These are phyloP conservation scores for Colletotrichum australisinense DNA, from an alignment of 2,329 filamentous ascomycete genomes.

Conservation along the genomic window DNA sequence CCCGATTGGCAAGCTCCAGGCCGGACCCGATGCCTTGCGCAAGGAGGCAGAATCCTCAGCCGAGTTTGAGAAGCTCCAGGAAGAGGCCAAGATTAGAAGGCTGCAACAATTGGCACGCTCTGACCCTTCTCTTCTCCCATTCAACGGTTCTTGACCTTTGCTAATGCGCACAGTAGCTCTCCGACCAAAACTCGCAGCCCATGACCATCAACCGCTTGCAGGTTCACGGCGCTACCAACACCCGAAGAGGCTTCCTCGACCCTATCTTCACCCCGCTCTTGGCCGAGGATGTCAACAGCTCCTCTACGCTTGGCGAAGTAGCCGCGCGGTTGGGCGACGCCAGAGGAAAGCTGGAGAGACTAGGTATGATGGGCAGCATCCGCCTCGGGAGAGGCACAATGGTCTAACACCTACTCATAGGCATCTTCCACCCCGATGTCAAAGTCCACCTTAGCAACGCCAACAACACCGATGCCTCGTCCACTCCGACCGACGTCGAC, in stretches of 20 bases:
- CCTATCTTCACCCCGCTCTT: slow-evolving; percentile 83
- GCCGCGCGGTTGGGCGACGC: slow-evolving; percentile 77
- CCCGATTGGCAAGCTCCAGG: slow-evolving; percentile 53
- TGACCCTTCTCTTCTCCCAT: background rate
- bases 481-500: slow-evolving; percentile 82
- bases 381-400: slow-evolving; percentile 30
- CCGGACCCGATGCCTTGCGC: slow-evolving; percentile 50
- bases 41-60: slow-evolving; percentile 52
- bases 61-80: slow-evolving; percentile 48
- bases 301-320: slow-evolving; percentile 84
- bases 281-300: slow-evolving; percentile 71
- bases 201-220: slow-evolving; percentile 89
- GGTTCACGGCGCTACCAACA: slow-evolving; percentile 84
- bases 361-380: slow-evolving; percentile 72
- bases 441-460: slow-evolving; percentile 85
- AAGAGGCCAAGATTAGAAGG: slow-evolving; percentile 53
- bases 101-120: slow-evolving; percentile 50
- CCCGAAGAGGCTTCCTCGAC: slow-evolving; percentile 86
- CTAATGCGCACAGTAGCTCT: slow-evolving; percentile 31
- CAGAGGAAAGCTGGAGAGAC: slow-evolving; percentile 79
- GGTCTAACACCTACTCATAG: slow-evolving; percentile 56
- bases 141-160: background rate
- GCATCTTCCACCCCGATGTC: slow-evolving; percentile 88
- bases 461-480: slow-evolving; percentile 73
- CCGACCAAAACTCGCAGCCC: slow-evolving; percentile 58